These are phyloP conservation scores for Pseudevernia furfuracea DNA, from an alignment of 495 filamentous ascomycete genomes.

Conservation along the genomic window DNA sequence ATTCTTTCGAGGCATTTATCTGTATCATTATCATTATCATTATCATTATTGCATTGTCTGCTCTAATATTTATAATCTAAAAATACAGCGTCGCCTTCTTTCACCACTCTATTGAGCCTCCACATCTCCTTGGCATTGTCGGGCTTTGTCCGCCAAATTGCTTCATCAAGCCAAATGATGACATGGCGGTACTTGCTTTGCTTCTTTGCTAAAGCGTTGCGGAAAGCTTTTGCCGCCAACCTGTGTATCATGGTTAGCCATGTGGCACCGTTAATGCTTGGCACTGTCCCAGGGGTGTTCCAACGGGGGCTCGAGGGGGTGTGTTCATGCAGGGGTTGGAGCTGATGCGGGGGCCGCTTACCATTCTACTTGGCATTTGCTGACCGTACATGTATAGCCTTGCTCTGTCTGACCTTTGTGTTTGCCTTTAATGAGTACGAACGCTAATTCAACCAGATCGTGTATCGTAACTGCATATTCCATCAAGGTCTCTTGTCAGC, in stretches of 20 bases:
- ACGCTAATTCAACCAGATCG: conserved; percentile 58
- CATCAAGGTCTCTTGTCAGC: neutral
- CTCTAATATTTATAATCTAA: conserved; percentile 23
- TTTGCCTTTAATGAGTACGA: conserved; percentile 55
- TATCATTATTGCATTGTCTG: neutral
- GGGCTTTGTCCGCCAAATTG: conserved; percentile 13
- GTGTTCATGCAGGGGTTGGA: conserved; percentile 12
- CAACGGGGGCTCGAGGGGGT: no score
- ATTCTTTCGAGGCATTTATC: conserved; percentile 7
- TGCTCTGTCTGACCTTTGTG: conserved; percentile 38
- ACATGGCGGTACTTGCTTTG: conserved; percentile 58
- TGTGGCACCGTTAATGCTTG: conserved; percentile 6
- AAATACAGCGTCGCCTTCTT: conserved; percentile 23
- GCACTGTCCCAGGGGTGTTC: no score
- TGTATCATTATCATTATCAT: no score
- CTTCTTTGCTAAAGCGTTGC: conserved; percentile 54
- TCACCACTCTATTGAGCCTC: conserved; percentile 21
- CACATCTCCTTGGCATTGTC: conserved; percentile 16
- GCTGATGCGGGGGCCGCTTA: conserved; percentile 29
- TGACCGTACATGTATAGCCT: conserved; percentile 50
- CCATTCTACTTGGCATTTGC: conserved; percentile 62
- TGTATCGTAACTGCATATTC: conserved; percentile 51
- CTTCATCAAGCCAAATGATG: conserved; percentile 53
- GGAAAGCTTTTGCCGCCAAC: conserved; percentile 60
- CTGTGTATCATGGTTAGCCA: conserved; percentile 28